phyloP scores from a whole-genome alignment of 139 green algal species.

The Chlorella sp. region DNA sequence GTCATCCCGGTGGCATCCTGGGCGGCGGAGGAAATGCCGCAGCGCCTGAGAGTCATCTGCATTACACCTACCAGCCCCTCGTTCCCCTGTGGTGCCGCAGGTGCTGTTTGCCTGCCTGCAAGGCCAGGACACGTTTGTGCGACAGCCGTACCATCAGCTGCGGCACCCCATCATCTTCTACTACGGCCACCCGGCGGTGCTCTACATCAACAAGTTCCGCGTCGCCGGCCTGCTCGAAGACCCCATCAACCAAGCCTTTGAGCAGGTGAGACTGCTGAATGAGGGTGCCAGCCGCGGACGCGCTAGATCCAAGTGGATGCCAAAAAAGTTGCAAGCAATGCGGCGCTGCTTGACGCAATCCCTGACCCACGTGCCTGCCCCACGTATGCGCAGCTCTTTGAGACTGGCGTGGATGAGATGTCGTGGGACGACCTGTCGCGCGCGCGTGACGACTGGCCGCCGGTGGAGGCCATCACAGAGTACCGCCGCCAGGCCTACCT shows the following conservation, averaged over 20 bases:
- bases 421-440: conserved; percentile 72
- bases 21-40: too few relatives aligned
- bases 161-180: conserved; percentile 84
- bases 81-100: conserved; percentile 1
- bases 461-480: conserved; percentile 25
- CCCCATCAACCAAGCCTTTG: conserved; percentile 49
- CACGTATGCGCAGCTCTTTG: conserved; percentile 60
- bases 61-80: too few relatives aligned
- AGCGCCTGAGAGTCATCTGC: too few relatives aligned
- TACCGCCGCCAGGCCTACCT: conserved; percentile 41
- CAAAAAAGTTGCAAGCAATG: too few relatives aligned
- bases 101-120: conserved; percentile 28
- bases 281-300: too few relatives aligned
- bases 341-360: too few relatives aligned
- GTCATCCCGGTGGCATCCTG: too few relatives aligned
- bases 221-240: conserved; percentile 63
- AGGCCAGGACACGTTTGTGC: conserved; percentile 57
- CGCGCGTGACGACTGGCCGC: conserved; percentile 67
- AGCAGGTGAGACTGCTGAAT: conserved; percentile 35
- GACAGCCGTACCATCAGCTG: conserved; percentile 75
- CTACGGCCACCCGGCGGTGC: conserved; percentile 65
- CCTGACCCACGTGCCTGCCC: too few relatives aligned
- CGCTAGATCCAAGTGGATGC: too few relatives aligned
- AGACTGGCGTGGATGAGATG: conserved; percentile 83
- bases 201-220: conserved; percentile 82